phyloP scores from a whole-genome alignment of 192 early-diverging fungal genomes.

The Phycomyces nitens region DNA sequence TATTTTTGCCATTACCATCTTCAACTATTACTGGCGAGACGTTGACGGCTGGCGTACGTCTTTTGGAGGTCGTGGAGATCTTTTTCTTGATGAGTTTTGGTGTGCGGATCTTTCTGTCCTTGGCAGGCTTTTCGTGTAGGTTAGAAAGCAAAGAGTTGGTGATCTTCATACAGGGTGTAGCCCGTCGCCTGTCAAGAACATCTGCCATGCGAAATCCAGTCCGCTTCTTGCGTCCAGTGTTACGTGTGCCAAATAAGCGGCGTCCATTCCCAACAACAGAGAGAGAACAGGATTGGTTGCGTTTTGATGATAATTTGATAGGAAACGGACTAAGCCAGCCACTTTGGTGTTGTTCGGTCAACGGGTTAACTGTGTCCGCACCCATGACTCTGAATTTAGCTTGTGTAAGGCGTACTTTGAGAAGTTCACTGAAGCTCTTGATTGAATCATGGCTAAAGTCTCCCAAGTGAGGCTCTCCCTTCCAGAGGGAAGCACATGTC shows the following conservation, averaged over 20 bases:
- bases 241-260: not conserved
- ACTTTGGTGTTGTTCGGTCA: not conserved
- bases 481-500: conserved; percentile 5
- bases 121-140: not conserved
- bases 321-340: not conserved
- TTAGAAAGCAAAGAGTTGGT: not conserved
- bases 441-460: conserved; percentile 13
- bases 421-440: conserved; percentile 1
- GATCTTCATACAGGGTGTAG: not conserved
- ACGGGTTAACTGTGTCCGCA: not conserved
- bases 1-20: not conserved
- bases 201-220: too few relatives aligned
- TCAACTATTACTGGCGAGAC: not conserved
- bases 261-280: conserved; percentile 10
- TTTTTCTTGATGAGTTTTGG: not conserved
- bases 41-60: not conserved
- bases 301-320: not conserved
- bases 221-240: not conserved
- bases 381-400: conserved; percentile 20
- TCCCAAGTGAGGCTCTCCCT: conserved; percentile 3
- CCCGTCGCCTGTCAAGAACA: too few relatives aligned
- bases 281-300: not conserved
- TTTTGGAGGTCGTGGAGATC: not conserved
- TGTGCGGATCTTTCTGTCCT: not conserved
- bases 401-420: conserved; percentile 12